Evolutionary conservation across 805 yeast species (phyloP).

Genomic region (Cyberlindnera mycetangii): DNA sequence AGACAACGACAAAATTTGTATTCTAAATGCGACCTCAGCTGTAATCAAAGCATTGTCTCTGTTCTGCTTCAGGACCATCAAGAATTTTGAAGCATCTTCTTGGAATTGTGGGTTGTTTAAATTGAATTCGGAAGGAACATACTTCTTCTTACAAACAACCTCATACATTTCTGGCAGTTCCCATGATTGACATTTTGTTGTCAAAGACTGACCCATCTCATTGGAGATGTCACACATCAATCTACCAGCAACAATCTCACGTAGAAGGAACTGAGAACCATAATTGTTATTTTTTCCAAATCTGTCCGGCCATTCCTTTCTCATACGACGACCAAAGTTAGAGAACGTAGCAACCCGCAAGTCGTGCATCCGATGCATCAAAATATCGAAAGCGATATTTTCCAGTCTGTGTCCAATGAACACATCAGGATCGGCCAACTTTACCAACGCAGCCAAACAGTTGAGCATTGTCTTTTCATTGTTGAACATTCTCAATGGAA

Average conservation of each 20-base stretch:
- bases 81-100: slow-evolving; percentile 62
- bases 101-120: slow-evolving; percentile 61
- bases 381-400: slow-evolving; percentile 69
- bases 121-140: slow-evolving; percentile 67
- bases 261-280: slow-evolving; percentile 51
- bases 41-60: slow-evolving; percentile 62
- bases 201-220: slow-evolving; percentile 90
- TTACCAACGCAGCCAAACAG: slow-evolving; percentile 69
- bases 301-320: slow-evolving; percentile 75
- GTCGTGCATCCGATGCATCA: slow-evolving; percentile 78
- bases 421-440: slow-evolving; percentile 83
- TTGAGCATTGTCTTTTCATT: slow-evolving; percentile 73
- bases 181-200: slow-evolving; percentile 92
- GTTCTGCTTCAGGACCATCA: slow-evolving; percentile 71
- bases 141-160: slow-evolving; percentile 65
- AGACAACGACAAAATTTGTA: slow-evolving; percentile 84
- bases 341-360: slow-evolving; percentile 75
- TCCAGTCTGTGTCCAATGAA: slow-evolving; percentile 87
- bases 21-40: slow-evolving; percentile 74
- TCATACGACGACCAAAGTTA: slow-evolving; percentile 75
- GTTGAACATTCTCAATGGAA: slow-evolving; percentile 56
- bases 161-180: slow-evolving; percentile 88
- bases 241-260: slow-evolving; percentile 80
- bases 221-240: slow-evolving; percentile 89
- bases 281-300: slow-evolving; percentile 53